Base-by-base conservation (phyloP, 1,139 yeast genomes). In the Nadsonia commutata region DNA sequence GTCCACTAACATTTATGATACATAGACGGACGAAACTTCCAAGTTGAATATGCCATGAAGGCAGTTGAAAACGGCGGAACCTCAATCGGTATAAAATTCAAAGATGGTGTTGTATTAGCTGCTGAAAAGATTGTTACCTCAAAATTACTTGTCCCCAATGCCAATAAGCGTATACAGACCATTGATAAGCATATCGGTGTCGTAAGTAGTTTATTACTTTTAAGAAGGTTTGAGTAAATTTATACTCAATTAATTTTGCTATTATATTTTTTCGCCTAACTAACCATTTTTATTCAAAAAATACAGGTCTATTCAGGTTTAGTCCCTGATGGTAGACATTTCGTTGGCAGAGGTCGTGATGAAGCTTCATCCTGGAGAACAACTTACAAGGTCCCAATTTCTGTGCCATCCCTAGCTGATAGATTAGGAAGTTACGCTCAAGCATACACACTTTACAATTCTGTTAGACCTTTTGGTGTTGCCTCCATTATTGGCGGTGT, bases 61-160 rank as follows among this genome's bases (percentile, higher is more conserved):
- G 98, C 98, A 1, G 97, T 90, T 6, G 98, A 93, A 63, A 88
- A 86, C 58, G 96, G 95, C 39, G 93, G 96, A 13, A 90, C 98
- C 0, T 80, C 96, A 22, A 72, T 93, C 52, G 99, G 97, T 37
- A 80, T 93, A 59, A 82, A 83, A 60, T 85, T 84, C 64, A 75
- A 76, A 55, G 97, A 90, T 58, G 98, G 98, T 40, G 74, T 93
- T 39, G 95, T 90, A 17, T 72, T 90, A 52, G 99, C 97, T n/a
- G 94, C 85, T 22, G 98, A 90, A 64, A 90, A 90, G 66, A 73
- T 88, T 56, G 73, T 88, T 58, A 72, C 78, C 45, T 86, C 97
- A 33, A 88, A 86, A 62, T 69, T 93, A 51, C 70, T 93, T 49
- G 95, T 83, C 9, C 94, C 96, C 6, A 84, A 84, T 40, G 81